Evolutionary conservation across 108 stramenopile species (phyloP).

Genomic region (Cyclotella distinguenda): DNA sequence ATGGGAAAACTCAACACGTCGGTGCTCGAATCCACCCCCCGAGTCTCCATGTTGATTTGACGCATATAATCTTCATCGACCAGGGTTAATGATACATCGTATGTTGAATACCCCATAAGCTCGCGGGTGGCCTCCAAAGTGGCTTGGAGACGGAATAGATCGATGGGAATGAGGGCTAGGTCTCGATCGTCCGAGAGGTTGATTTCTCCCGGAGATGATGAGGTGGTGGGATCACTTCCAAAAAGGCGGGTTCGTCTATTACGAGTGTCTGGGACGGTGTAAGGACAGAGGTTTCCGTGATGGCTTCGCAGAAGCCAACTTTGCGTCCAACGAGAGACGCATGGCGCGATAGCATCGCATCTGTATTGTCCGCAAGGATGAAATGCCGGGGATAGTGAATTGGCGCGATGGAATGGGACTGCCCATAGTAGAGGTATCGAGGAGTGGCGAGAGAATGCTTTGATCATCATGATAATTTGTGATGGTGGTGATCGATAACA

Average conservation of each 20-base stretch:
- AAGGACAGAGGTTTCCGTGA: too few species aligned
- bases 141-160: slow-evolving; percentile 20
- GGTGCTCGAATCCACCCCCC: slow-evolving; percentile 68
- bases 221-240: slow-evolving; percentile 26
- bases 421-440: too few species aligned
- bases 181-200: slow-evolving; percentile 35
- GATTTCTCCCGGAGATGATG: slow-evolving; percentile 23
- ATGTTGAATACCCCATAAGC: slow-evolving; percentile 69
- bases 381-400: too few species aligned
- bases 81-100: slow-evolving; percentile 63
- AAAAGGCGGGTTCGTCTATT: slow-evolving; percentile 37
- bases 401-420: too few species aligned
- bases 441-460: too few species aligned
- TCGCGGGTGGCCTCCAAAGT: slow-evolving; percentile 55
- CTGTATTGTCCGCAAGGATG: too few species aligned
- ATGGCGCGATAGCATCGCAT: too few species aligned
- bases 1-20: slow-evolving; percentile 91
- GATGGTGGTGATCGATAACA: too few species aligned
- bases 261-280: too few species aligned
- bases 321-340: too few species aligned
- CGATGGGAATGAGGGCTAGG: slow-evolving; percentile 8
- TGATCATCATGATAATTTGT: too few species aligned
- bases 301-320: too few species aligned
- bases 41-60: slow-evolving; percentile 66
- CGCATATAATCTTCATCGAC: slow-evolving; percentile 74